These are phyloP conservation scores for Lichtheimia hyalospora DNA, from an alignment of 371 early-diverging fungal genomes.

Conservation along the genomic window DNA sequence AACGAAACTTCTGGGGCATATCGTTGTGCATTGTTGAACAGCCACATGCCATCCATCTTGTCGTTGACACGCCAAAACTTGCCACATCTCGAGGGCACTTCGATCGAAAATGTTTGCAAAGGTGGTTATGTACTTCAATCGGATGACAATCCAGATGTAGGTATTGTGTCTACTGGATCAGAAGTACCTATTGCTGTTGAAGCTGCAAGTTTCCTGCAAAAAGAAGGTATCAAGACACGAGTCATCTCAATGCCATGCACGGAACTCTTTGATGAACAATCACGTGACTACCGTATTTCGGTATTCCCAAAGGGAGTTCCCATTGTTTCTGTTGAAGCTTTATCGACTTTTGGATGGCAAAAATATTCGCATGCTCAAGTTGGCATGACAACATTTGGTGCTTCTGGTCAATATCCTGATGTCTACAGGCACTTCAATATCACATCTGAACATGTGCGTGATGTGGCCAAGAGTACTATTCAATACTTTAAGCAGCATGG, in stretches of 20 bases:
- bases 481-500: constrained; percentile 61
- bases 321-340: constrained; percentile 93
- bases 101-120: constrained; percentile 74
- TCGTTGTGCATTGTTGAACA: constrained; percentile 73
- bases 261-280: constrained; percentile 94
- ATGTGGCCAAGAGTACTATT: constrained; percentile 68
- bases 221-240: constrained; percentile 63
- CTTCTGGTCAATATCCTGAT: constrained; percentile 62
- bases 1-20: constrained; percentile 95
- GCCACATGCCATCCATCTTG: constrained; percentile 82
- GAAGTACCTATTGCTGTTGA: constrained; percentile 92
- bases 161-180: constrained; percentile 93
- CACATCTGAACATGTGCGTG: constrained; percentile 66
- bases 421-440: constrained; percentile 79
- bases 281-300: constrained; percentile 77
- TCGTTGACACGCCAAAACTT: constrained; percentile 95
- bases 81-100: constrained; percentile 86
- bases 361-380: constrained; percentile 89
- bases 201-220: constrained; percentile 71
- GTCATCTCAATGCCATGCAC: constrained; percentile 97
- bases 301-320: constrained; percentile 86
- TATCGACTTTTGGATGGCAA: constrained; percentile 92
- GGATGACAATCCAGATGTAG: constrained; percentile 59
- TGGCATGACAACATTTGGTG: constrained; percentile 95
- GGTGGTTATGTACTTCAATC: constrained; percentile 81